Conservation (phyloP, 2,329 filamentous ascomycete species). For the Colletotrichum higginsianum region DNA sequence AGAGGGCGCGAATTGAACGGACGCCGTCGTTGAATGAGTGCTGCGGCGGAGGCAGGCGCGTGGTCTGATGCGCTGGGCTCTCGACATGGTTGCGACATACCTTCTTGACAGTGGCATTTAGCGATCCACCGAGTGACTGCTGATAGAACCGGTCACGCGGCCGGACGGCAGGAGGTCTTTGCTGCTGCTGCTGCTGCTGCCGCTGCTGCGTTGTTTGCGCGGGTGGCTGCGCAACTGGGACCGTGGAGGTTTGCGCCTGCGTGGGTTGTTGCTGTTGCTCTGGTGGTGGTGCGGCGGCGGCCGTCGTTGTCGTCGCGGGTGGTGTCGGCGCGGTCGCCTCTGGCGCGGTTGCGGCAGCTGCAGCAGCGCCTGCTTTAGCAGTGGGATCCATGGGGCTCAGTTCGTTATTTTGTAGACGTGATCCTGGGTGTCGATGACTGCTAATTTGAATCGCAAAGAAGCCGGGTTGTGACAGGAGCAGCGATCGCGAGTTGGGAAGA, state of each 20-base stretch:
- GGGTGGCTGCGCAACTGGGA: constrained; percentile 26
- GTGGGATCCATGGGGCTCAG: constrained; percentile 35
- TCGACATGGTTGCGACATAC: constrained; percentile 59
- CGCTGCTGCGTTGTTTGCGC: constrained; percentile 37
- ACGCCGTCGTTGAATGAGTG: background rate
- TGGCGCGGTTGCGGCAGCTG: constrained; percentile 27
- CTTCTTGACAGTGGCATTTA: constrained; percentile 78
- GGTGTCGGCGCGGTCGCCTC: constrained; percentile 20
- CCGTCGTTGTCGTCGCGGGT: constrained; percentile 12
- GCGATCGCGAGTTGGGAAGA: constrained; percentile 2
- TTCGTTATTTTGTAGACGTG: constrained; percentile 10
- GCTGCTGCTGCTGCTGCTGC: constrained; percentile 31
- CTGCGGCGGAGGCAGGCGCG: constrained; percentile 14
- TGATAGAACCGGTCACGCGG: constrained; percentile 70
- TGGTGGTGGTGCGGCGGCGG: constrained; percentile 6
- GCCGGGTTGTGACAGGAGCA: background rate
- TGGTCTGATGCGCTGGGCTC: constrained; percentile 38
- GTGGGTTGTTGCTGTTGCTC: constrained; percentile 22
- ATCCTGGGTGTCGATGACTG: constrained; percentile 1
- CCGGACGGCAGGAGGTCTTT: constrained; percentile 43
- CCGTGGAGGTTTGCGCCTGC: constrained; percentile 20
- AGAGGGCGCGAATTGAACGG: background rate
- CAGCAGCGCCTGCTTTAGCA: constrained; percentile 31
- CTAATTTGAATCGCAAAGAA: constrained; percentile 1
- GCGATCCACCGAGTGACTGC: constrained; percentile 76